Percentiles rank a stretch among this genome's conserved stretches.
phyloP scores from a whole-genome alignment of 108 stramenopile species.

The Chaetoceros tenuissimus region DNA sequence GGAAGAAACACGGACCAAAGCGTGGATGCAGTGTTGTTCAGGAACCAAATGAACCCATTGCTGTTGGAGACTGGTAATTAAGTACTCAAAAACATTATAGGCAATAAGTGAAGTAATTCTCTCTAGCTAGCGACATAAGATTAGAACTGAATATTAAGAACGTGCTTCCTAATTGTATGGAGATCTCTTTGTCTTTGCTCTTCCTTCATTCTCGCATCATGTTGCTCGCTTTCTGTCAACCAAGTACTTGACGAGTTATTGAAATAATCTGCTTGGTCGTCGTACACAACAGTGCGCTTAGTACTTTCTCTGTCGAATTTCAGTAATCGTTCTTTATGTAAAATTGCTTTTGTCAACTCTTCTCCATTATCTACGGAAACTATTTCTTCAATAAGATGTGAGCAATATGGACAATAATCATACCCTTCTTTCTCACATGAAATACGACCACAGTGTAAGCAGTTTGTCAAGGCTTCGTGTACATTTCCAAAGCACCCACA shows the following conservation, averaged over 20 bases:
- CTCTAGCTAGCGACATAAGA: no score
- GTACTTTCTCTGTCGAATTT: slow-evolving; percentile 40
- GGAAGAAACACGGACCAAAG: slow-evolving; percentile 59
- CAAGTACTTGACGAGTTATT: slow-evolving; percentile 17
- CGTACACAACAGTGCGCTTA: slow-evolving; percentile 31
- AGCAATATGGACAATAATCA: slow-evolving; percentile 49
- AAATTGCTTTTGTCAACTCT: slow-evolving; percentile 7
- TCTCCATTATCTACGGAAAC: background rate
- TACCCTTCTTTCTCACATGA: slow-evolving; percentile 43
- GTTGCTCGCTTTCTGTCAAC: slow-evolving; percentile 31
- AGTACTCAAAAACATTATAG: no score
- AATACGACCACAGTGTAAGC: slow-evolving; percentile 50
- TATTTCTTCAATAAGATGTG: slow-evolving; percentile 16
- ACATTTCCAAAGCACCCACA: slow-evolving; percentile 51
- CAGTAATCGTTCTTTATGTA: slow-evolving; percentile 42
- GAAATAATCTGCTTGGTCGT: slow-evolving; percentile 56
- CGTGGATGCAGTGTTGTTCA: slow-evolving; percentile 64
- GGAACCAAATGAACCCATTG: slow-evolving; percentile 60
- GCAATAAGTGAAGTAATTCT: no score
- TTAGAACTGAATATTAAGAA: slow-evolving; percentile 23
- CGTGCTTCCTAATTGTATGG: slow-evolving; percentile 18
- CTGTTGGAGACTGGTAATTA: slow-evolving; percentile 20
- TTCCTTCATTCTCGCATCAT: slow-evolving; percentile 23
- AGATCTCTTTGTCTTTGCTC: slow-evolving; percentile 11
- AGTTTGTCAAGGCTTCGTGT: slow-evolving; percentile 48